Conservation (phyloP, 257 asterid genomes). For the Primulina tabacum region DNA sequence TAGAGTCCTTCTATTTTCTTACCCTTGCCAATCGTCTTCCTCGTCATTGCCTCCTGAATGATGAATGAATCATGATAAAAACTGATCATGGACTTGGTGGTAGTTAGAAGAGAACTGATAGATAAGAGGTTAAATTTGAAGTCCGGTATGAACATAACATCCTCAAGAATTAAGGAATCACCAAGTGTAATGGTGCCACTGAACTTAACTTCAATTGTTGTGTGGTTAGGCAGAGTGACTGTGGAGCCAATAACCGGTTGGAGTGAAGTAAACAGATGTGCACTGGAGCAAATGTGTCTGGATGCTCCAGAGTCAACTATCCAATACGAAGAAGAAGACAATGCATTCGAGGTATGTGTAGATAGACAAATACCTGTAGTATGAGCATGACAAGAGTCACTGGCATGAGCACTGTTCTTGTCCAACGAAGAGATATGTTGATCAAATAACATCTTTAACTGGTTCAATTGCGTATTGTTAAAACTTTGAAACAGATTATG, state of each 20-base stretch:
- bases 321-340: background rate
- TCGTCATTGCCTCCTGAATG: background rate
- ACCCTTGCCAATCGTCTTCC: background rate
- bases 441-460: too few species aligned
- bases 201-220: accelerated
- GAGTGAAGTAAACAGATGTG: background rate
- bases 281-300: background rate
- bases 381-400: too few species aligned
- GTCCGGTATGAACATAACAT: background rate
- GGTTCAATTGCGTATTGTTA: too few species aligned
- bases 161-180: background rate
- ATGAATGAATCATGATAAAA: background rate
- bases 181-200: background rate
- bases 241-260: background rate
- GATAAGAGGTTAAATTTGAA: background rate
- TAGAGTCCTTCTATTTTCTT: background rate
- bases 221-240: background rate
- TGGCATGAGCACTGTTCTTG: too few species aligned
- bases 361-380: background rate
- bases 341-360: accelerated
- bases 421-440: too few species aligned
- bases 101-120: background rate
- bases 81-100: background rate
- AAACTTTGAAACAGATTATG: too few species aligned
- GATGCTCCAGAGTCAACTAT: background rate